Percentiles rank a stretch among this genome's conserved stretches.
phyloP scores from a whole-genome alignment of 2,329 filamentous ascomycete species.

The Diaporthe batatas region DNA sequence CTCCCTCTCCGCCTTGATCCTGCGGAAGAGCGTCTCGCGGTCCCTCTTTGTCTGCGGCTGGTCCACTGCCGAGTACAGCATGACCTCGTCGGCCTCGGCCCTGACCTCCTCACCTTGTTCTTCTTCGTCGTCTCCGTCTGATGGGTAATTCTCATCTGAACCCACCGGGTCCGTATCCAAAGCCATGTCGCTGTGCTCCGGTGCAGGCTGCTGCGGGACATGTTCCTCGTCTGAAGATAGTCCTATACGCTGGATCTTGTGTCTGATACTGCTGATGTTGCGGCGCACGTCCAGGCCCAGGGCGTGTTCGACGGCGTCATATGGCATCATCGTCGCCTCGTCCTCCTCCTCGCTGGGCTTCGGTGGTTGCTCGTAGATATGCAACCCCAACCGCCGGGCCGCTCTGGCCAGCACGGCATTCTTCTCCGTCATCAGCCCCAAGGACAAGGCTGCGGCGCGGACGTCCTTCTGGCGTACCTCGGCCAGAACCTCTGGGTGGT shows the following conservation, averaged over 20 bases:
- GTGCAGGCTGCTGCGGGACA: constrained; percentile 22
- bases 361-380: constrained; percentile 57
- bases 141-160: neutral
- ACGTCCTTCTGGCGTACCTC: constrained; percentile 62
- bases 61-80: constrained; percentile 57
- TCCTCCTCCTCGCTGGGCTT: constrained; percentile 46
- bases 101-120: constrained; percentile 41
- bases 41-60: constrained; percentile 55
- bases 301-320: constrained; percentile 58
- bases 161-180: constrained; percentile 15
- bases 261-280: constrained; percentile 20
- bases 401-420: constrained; percentile 61
- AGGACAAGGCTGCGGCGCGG: constrained; percentile 61
- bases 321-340: constrained; percentile 52
- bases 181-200: neutral
- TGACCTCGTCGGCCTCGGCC: constrained; percentile 58
- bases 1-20: constrained; percentile 57
- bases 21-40: constrained; percentile 51
- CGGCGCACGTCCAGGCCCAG: constrained; percentile 47
- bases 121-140: constrained; percentile 36
- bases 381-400: constrained; percentile 63
- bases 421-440: constrained; percentile 57
- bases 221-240: constrained; percentile 24
- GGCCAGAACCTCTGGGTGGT: constrained; percentile 47
- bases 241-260: constrained; percentile 17